A percentile compares a stretch with the other conserved stretches of the same genome.
Evolutionary conservation across 2,329 filamentous ascomycete species (phyloP).

Genomic region (Cladosporium halotolerans): DNA sequence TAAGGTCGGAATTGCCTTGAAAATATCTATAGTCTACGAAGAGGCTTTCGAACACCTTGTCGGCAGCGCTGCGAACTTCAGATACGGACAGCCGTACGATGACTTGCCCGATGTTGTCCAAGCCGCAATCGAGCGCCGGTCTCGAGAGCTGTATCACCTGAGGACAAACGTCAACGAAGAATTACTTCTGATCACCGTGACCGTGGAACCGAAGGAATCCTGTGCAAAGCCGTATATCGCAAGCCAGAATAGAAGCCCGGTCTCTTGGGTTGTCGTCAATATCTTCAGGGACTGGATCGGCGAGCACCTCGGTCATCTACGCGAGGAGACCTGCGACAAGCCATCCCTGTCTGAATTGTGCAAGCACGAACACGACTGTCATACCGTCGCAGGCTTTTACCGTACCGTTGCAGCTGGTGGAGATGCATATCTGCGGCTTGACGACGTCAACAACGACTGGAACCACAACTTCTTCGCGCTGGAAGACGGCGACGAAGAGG

Average conservation of each 20-base stretch:
- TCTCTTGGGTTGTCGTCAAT: slow-evolving; percentile 27
- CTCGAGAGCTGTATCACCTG: slow-evolving; percentile 13
- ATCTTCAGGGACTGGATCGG: slow-evolving; percentile 29
- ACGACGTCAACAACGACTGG: slow-evolving; percentile 20
- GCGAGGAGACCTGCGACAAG: background rate
- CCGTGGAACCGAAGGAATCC: background rate
- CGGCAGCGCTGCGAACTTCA: slow-evolving; percentile 24
- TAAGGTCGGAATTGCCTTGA: slow-evolving; percentile 23
- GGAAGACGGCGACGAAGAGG: slow-evolving; percentile 14
- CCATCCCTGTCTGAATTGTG: slow-evolving; percentile 7
- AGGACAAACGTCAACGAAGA: slow-evolving; percentile 17
- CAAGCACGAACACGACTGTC: slow-evolving; percentile 1
- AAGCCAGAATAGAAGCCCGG: slow-evolving; percentile 13
- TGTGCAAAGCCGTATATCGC: background rate
- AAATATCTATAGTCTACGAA: slow-evolving; percentile 29
- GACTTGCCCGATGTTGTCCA: slow-evolving; percentile 12
- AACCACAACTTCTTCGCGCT: background rate
- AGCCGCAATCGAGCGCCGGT: slow-evolving; percentile 17
- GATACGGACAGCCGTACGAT: background rate
- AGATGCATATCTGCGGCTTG: slow-evolving; percentile 24
- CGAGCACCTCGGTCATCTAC: slow-evolving; percentile 14
- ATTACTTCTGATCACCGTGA: slow-evolving; percentile 22
- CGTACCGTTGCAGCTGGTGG: slow-evolving; percentile 25
- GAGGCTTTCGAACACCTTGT: slow-evolving; percentile 34
- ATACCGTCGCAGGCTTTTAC: slow-evolving; percentile 23